Evolutionary conservation across 345 rosid species (phyloP), one percentile per base, ranked within the genome.

Genomic region (Murraya koenigii): DNA sequence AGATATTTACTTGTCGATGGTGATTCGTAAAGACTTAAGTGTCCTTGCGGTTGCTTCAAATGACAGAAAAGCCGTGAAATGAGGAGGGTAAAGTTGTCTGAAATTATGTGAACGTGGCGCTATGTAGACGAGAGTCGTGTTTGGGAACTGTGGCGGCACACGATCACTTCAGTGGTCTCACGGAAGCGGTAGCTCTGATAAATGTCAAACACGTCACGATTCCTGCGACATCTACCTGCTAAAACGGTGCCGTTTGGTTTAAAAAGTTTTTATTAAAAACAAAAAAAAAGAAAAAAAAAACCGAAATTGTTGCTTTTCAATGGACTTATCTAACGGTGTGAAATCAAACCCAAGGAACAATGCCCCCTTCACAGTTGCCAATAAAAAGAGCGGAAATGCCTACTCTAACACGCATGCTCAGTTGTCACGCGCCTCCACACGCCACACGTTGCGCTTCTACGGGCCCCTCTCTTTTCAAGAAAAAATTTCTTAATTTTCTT

Each of bases 71-170:
- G 26, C 2, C 26, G 19, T 23, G 1, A 7, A 74, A 56, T 6
- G 1, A 44, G 20, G 76, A 77, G 88, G 92, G 75, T 52, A 77
- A 1, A 67, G 36, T 68, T 28, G 85, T 82, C 80, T 75, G 61
- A 4, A 20, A 9, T 28, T 56, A 32, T 30, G 75, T 54, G 13
- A 62, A 78, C 85, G 84, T 86, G 88, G 87, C 85, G 64, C 28
- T 75, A 79, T 30, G 10, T 39, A 15, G 59, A 23, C 25, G 58
- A 77, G 86, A 83, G 87, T 78, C 90, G 90, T 84, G 88, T 80
- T 79, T 65, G 86, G 36, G 70, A 78, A 83, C 69, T 44, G 82
- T 85, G 67, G 82, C 80, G 55, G 78, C 69, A 77, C 47, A 2
- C 2, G 70, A 71, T 47, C 23, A 30, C 9, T 56, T 1, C 28